Evolutionary conservation across 345 rosid species (phyloP).

Genomic region (Dipteronia sinensis): DNA sequence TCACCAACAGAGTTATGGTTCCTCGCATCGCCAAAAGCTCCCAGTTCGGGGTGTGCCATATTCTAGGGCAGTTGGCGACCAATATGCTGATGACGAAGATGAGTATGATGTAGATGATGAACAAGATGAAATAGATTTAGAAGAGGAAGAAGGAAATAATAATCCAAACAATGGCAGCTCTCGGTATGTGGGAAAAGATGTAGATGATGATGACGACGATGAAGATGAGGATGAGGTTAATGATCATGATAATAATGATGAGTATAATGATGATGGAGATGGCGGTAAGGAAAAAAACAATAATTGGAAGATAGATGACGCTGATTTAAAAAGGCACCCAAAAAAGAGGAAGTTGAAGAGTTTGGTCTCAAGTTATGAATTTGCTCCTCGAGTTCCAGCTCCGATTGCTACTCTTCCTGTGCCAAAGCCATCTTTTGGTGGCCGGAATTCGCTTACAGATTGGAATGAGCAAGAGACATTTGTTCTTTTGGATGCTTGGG

Average conservation of each 20-base stretch:
- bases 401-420: conserved; percentile 28
- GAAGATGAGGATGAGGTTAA: conserved; percentile 33
- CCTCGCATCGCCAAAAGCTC: conserved; percentile 60
- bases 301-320: conserved; percentile 33
- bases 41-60: conserved; percentile 41
- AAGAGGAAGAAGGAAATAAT: conserved; percentile 44
- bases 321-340: conserved; percentile 50
- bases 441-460: conserved; percentile 63
- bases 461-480: conserved; percentile 94
- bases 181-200: conserved; percentile 34
- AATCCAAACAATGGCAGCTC: conserved; percentile 41
- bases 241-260: conserved; percentile 44
- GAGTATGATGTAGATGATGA: conserved; percentile 39
- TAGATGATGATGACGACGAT: conserved; percentile 33
- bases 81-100: conserved; percentile 44
- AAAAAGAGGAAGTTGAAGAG: conserved; percentile 80
- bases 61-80: conserved; percentile 34
- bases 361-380: conserved; percentile 71
- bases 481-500: conserved; percentile 89
- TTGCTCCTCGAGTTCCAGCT: conserved; percentile 72
- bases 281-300: conserved; percentile 33
- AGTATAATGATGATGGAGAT: conserved; percentile 41
- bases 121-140: conserved; percentile 38
- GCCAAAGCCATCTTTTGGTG: conserved; percentile 52
- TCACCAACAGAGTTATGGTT: conserved; percentile 45